Evolutionary conservation across 805 yeast species (phyloP).

Genomic region (Teunomyces tritomae): DNA sequence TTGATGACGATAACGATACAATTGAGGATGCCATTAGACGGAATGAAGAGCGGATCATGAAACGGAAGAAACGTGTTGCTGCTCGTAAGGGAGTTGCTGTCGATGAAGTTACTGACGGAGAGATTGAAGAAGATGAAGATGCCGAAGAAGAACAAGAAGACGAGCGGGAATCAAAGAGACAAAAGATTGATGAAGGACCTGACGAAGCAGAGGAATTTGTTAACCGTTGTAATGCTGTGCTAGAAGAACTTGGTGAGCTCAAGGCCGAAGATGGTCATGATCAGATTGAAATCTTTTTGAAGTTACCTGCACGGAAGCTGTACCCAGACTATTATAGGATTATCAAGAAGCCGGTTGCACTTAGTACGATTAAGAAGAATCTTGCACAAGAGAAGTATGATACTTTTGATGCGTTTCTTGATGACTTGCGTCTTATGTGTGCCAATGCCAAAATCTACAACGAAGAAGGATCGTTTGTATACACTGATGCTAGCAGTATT

Average conservation of each 20-base stretch:
- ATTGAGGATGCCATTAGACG: slow-evolving; percentile 58
- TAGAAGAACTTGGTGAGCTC: slow-evolving; percentile 42
- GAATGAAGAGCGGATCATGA: slow-evolving; percentile 44
- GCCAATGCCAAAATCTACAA: slow-evolving; percentile 73
- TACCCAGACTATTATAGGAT: slow-evolving; percentile 84
- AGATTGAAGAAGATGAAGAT: slow-evolving; percentile 23
- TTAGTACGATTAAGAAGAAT: slow-evolving; percentile 52
- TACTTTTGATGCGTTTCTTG: slow-evolving; percentile 46
- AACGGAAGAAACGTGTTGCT: slow-evolving; percentile 32
- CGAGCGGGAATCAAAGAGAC: slow-evolving; percentile 7
- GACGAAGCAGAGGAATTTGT: slow-evolving; percentile 16
- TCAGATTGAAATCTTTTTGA: slow-evolving; percentile 48
- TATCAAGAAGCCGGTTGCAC: slow-evolving; percentile 59
- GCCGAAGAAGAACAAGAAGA: slow-evolving; percentile 12
- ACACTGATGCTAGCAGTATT: slow-evolving; percentile 52
- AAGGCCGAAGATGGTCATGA: slow-evolving; percentile 44
- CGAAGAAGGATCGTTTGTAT: slow-evolving; percentile 64
- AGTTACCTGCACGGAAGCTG: slow-evolving; percentile 65
- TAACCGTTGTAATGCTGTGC: slow-evolving; percentile 29
- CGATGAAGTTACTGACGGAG: slow-evolving; percentile 20
- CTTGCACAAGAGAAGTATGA: slow-evolving; percentile 37
- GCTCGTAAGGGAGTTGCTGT: slow-evolving; percentile 13
- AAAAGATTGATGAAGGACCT: not conserved
- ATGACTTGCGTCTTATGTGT: slow-evolving; percentile 65
- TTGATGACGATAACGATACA: slow-evolving; percentile 68